Percentiles rank a stretch among this genome's conserved stretches.
These are phyloP conservation scores for Moniliella sp. DNA, from an alignment of 1,284 basidiomycete genomes.

Conservation along the genomic window DNA sequence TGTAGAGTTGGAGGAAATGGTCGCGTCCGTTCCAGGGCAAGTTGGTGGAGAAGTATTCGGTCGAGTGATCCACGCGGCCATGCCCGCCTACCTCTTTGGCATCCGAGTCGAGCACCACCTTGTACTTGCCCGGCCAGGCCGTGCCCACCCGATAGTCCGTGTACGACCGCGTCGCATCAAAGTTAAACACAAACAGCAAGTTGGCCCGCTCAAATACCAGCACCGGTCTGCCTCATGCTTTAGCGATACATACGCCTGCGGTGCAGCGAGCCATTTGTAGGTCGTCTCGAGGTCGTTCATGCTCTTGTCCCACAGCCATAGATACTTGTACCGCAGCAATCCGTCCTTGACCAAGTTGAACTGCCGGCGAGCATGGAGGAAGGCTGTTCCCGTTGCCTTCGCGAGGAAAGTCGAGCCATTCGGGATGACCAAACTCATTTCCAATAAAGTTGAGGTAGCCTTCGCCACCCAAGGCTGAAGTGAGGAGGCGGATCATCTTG, in stretches of 20 bases:
- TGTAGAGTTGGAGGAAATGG: conserved; percentile 43
- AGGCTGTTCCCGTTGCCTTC: conserved; percentile 82
- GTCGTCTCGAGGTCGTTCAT: conserved; percentile 68
- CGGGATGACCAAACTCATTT: conserved; percentile 91
- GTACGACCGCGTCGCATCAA: conserved; percentile 67
- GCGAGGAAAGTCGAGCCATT: conserved; percentile 97
- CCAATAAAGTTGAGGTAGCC: conserved; percentile 95
- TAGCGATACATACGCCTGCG: conserved; percentile 48
- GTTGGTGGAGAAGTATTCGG: conserved; percentile 57
- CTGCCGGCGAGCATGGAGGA: conserved; percentile 68
- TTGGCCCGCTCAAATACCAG: conserved; percentile 79
- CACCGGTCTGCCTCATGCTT: conserved; percentile 51
- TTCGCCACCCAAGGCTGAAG: conserved; percentile 78
- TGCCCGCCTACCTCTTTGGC: conserved; percentile 62
- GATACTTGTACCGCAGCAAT: conserved; percentile 66
- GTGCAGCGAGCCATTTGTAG: conserved; percentile 61
- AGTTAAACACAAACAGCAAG: conserved; percentile 86
- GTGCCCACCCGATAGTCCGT: conserved; percentile 81
- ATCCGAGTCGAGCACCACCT: conserved; percentile 58
- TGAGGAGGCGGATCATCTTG: conserved; percentile 85
- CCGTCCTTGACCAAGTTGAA: conserved; percentile 80
- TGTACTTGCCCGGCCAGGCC: conserved; percentile 65
- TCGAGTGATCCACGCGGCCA: conserved; percentile 47
- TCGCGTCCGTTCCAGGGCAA: conserved; percentile 74
- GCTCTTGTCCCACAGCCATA: conserved; percentile 75